Evolutionary conservation across 345 rosid species (phyloP), one percentile per base, ranked within the genome.

Genomic region (Sonneratia caseolaris): DNA sequence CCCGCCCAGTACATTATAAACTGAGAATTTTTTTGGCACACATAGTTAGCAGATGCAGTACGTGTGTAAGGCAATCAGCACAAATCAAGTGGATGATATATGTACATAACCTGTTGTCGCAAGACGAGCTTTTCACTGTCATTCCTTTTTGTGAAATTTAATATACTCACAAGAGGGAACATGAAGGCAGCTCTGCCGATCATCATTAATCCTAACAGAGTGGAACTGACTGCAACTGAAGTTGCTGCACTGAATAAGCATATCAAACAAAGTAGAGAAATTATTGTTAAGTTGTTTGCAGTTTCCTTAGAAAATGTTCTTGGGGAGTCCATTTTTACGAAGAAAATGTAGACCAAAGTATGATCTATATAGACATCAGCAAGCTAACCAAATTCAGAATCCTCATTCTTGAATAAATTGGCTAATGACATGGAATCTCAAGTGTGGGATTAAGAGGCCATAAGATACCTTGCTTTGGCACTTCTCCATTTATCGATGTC

Each of bases 1-100:
- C 89, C 91, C 36, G 93, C 91, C 87, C 91, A 89, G 89, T 89
- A 86, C 79, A 85, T 86, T 68, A 84, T 77, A 64, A 86, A 82
- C 93, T 88, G 84, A 69, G 64, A 3, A 21, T 1, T n/a, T 59
- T 59, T 59, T 59, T 3, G 36, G 64, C 35, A 24, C 24, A 71
- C 74, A 68, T 35, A 24, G 49, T 37, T 19, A 38, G 70, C 15
- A 40, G 18, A 21, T 38, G 49, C 32, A 42, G 45, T 42, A 59
- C 38, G 32, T 19, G 19, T 38, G 42, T 4, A 40, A 38, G 45
- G 5, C 4, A 21, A 67, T 42, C 5, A 3, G 18, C 1, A 21
- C 10, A 38, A 67, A 42, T 37, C 68, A 37, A 19, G 32, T 19
- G 13, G 27, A 67, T 18, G 18, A 19, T 5, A 64, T 13, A 64